Evolutionary conservation across 2,329 filamentous ascomycete species (phyloP), one percentile per base, ranked within the genome.

Genomic region (Aspergillus uvarum): DNA sequence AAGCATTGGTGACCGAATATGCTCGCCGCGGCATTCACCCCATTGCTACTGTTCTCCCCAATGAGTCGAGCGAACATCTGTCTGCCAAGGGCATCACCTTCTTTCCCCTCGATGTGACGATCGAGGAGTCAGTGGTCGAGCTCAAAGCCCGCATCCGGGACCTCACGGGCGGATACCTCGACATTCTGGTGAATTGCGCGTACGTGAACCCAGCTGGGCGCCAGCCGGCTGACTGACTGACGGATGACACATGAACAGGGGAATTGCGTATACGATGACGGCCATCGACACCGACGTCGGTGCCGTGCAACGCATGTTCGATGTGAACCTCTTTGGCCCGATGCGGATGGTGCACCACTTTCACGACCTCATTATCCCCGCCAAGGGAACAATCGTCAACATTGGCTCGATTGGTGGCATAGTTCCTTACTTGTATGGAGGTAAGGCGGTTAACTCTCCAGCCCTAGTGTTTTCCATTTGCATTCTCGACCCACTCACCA

Each of bases 21-120:
- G 31, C 31, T 35, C 31, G 31, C 31, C 31, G 6, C 31, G 31
- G 31, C 31, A 35, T 35, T 35, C 31, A 35, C 12, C 31, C 8
- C 31, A 35, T 35, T 35, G 31, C 8, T 8, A 12, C 32, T 11
- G 11, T 35, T 2, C 32, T 35, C 8, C 32, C 32, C 11, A 35
- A 14, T 11, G 8, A 14, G 32, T 14, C 32, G 32, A 35, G 32
- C 32, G 8, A 35, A 8, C 83, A 85, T 66, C 81, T 79, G 19
- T 22, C 24, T 4, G 19, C 5, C 1, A 19, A 22, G 0, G 53
- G 53, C n/a, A 32, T 55, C 21, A 29, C 21, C 11, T 26, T 48
- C 19, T 48, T 50, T 16, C 4, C 16, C 7, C 19, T 47, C 2
- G 59, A 60, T 47, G 59, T 60, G 22, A 60, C 59, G 4, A 38